Percentiles rank a stretch among this genome's conserved stretches.
phyloP scores from a whole-genome alignment of 305 asterid genomes.

The Ajuga reptans region DNA sequence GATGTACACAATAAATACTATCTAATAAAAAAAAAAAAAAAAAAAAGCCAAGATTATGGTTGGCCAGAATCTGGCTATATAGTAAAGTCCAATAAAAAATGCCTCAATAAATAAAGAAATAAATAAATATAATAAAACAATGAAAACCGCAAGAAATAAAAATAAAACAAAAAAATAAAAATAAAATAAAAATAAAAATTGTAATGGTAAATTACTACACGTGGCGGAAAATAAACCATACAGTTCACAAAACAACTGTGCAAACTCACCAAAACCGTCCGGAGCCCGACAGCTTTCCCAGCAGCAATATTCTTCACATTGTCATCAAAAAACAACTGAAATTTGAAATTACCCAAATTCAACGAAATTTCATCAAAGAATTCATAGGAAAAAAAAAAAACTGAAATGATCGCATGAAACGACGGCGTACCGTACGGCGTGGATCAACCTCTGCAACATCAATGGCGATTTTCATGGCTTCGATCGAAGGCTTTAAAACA shows the following conservation, averaged over 20 bases:
- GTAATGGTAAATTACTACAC: neutral
- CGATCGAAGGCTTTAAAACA: conserved; percentile 62
- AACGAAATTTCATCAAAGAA: neutral
- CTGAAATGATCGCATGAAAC: neutral
- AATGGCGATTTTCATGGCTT: conserved; percentile 62
- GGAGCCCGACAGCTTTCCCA: conserved; percentile 62
- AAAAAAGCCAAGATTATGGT: too few species aligned
- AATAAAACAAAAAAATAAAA: too few species aligned
- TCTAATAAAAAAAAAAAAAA: too few species aligned
- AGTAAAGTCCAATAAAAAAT: too few species aligned
- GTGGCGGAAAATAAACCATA: neutral
- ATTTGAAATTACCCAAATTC: neutral
- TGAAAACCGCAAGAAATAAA: too few species aligned
- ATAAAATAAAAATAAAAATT: too few species aligned
- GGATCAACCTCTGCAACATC: conserved; percentile 61
- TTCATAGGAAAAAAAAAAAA: neutral
- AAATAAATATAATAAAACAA: too few species aligned
- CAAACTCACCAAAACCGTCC: conserved; percentile 59
- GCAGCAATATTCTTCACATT: conserved; percentile 61
- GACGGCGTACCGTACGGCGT: conserved; percentile 57
- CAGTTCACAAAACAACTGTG: neutral
- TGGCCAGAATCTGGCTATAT: too few species aligned
- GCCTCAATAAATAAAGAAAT: too few species aligned
- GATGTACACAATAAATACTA: too few species aligned
- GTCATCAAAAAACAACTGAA: conserved; percentile 76